These are phyloP conservation scores for Globisporangium carolinianum DNA, from an alignment of 352 stramenopile genomes.

Conservation along the genomic window DNA sequence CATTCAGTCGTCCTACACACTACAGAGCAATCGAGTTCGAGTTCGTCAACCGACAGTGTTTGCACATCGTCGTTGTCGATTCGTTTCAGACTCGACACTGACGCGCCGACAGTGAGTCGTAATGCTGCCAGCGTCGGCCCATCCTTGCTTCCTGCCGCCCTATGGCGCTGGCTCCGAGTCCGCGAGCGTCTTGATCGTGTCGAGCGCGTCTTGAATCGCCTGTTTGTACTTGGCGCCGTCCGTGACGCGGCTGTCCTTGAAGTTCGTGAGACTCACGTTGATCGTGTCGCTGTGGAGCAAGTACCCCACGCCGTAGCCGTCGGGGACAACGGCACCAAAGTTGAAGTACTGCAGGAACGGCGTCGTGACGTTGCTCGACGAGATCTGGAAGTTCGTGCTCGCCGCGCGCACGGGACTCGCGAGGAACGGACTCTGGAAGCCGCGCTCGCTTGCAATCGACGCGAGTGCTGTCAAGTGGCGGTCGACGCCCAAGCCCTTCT, in stretches of 20 bases:
- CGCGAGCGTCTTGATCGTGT: slow-evolving; percentile 74
- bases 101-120: too few species aligned
- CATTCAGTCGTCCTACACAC: too few species aligned
- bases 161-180: slow-evolving; percentile 29
- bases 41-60: too few species aligned
- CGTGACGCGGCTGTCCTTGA: slow-evolving; percentile 66
- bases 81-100: too few species aligned
- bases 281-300: slow-evolving; percentile 79
- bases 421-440: slow-evolving; percentile 73
- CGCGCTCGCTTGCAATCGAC: slow-evolving; percentile 57
- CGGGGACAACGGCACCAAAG: slow-evolving; percentile 82
- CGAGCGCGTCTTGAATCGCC: slow-evolving; percentile 49
- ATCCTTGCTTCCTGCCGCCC: background rate
- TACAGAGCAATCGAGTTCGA: too few species aligned
- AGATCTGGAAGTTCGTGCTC: slow-evolving; percentile 87
- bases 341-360: slow-evolving; percentile 88
- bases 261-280: slow-evolving; percentile 85
- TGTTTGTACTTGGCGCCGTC: slow-evolving; percentile 67
- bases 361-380: slow-evolving; percentile 88
- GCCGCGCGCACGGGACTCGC: slow-evolving; percentile 61
- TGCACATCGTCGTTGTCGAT: too few species aligned
- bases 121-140: too few species aligned
- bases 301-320: slow-evolving; percentile 89
- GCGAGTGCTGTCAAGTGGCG: slow-evolving; percentile 80
- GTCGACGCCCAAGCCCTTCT: slow-evolving; percentile 82